Evolutionary conservation across 345 rosid species (phyloP).

Genomic region (Lepidium didymum): DNA sequence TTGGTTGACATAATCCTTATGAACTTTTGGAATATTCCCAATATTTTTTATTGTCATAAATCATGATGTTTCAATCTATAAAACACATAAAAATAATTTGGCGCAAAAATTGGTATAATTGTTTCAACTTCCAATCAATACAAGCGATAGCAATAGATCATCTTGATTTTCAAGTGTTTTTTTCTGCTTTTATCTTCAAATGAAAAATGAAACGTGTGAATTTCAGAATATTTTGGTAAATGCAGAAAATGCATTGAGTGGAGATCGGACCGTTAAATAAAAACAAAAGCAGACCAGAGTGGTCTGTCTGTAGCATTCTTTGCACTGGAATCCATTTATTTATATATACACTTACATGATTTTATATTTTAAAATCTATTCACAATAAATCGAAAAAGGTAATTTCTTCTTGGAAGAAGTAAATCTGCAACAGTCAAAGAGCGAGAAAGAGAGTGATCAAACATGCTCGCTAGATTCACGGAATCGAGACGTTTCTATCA

Average conservation of each 20-base stretch:
- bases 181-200: background rate
- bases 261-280: constrained; percentile 24
- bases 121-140: background rate
- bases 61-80: background rate
- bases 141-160: background rate
- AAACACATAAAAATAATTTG: background rate
- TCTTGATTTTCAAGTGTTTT: background rate
- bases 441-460: constrained; percentile 7
- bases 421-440: constrained; percentile 21
- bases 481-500: constrained; percentile 28
- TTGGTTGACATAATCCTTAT: background rate
- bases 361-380: background rate
- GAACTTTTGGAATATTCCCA: background rate
- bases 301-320: constrained; percentile 13
- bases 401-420: constrained; percentile 20
- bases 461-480: constrained; percentile 24
- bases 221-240: background rate
- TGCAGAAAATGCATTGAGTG: constrained; percentile 2
- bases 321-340: constrained; percentile 15
- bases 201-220: background rate
- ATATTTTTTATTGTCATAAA: background rate
- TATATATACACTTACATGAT: background rate
- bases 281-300: constrained; percentile 21
- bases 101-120: background rate
- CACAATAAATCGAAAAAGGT: background rate